Percentiles rank a stretch among this genome's conserved stretches.
Conservation (phyloP, 139 green algal genomes). For the Zygnema circumcarinatum region DNA sequence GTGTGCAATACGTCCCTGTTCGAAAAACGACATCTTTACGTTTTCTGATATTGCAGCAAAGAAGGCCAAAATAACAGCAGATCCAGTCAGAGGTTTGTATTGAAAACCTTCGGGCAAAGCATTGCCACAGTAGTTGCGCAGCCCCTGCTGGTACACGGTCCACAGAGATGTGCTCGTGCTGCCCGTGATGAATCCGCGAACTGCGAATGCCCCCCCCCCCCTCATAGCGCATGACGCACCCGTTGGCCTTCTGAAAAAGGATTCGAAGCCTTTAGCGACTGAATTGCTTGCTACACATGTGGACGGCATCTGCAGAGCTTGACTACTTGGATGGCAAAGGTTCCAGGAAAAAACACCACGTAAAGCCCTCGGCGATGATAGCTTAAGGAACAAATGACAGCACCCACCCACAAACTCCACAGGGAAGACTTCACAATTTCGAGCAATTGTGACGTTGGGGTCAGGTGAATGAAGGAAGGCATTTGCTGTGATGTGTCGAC, state of each 20-base stretch:
- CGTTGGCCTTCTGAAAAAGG: background rate
- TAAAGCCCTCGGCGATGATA: too few species aligned
- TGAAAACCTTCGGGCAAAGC: conserved; percentile 87
- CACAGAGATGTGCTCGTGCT: conserved; percentile 96
- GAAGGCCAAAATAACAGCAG: too few species aligned
- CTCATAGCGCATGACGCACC: background rate
- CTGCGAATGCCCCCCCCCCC: conserved; percentile 50
- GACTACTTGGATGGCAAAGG: too few species aligned
- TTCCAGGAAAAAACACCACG: too few species aligned
- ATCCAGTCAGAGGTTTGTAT: too few species aligned
- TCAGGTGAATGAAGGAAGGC: conserved; percentile 84
- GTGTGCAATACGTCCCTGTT: too few species aligned
- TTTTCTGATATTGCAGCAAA: too few species aligned
- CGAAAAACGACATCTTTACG: too few species aligned
- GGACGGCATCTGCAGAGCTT: too few species aligned
- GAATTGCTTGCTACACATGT: too few species aligned
- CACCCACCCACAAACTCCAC: conserved; percentile 74
- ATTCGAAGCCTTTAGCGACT: too few species aligned
- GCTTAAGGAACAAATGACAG: background rate
- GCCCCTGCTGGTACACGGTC: conserved; percentile 92
- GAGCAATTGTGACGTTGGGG: conserved; percentile 93
- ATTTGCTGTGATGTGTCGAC: conserved; percentile 81
- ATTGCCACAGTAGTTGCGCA: conserved; percentile 94
- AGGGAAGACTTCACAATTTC: conserved; percentile 92
- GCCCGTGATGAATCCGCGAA: conserved; percentile 94